Conservation (phyloP, 2,329 filamentous ascomycete genomes). For the Epichloe typhina region DNA sequence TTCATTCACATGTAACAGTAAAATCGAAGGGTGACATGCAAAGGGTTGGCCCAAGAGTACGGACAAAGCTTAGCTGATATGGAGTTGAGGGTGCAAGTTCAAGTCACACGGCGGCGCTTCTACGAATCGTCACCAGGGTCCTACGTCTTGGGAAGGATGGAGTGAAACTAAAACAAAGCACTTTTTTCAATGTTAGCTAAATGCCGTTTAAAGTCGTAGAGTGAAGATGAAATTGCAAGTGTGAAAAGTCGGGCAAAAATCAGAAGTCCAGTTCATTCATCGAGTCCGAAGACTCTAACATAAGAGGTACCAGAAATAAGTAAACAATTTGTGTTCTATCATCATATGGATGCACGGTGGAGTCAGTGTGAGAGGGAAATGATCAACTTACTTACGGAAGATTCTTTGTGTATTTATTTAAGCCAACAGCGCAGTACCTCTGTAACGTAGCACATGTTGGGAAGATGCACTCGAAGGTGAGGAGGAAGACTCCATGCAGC, state of each 20-base stretch:
- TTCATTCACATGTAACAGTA: slow-evolving; percentile 10
- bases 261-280: slow-evolving; percentile 88
- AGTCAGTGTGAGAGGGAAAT: not conserved
- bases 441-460: not conserved
- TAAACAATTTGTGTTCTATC: slow-evolving; percentile 48
- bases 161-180: slow-evolving; percentile 1
- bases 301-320: slow-evolving; percentile 97
- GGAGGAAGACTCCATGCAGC: not conserved
- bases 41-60: not conserved
- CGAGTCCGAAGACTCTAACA: slow-evolving; percentile 57
- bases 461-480: not conserved
- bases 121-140: not conserved
- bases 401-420: not conserved
- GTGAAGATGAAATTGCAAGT: not conserved
- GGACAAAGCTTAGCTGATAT: not conserved
- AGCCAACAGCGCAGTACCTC: not conserved
- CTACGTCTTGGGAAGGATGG: not conserved
- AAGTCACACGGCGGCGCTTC: not conserved
- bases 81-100: not conserved
- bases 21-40: not conserved
- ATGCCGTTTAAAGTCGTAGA: not conserved
- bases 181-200: slow-evolving; percentile 4
- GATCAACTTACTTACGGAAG: slow-evolving; percentile 6
- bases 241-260: slow-evolving; percentile 22
- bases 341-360: slow-evolving; percentile 41